Percentiles rank a stretch among this genome's conserved stretches.
Conservation (phyloP, 2,329 filamentous ascomycete species). For the Pyricularia sp. region DNA sequence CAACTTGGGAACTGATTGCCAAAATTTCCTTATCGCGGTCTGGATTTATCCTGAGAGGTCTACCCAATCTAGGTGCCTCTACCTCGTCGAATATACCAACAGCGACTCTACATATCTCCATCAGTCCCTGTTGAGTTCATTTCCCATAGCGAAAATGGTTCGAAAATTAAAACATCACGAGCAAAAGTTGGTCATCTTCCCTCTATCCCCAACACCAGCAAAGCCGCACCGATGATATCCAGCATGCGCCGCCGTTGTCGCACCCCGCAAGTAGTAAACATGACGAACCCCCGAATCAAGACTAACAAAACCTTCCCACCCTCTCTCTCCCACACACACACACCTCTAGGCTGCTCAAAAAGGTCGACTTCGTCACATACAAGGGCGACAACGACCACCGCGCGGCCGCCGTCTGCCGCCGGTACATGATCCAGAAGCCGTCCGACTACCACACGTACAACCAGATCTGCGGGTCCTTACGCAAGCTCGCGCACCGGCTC, state of each 20-base stretch:
- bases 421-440: conserved; percentile 86
- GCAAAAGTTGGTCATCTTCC: conserved; percentile 59
- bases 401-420: conserved; percentile 61
- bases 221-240: background rate
- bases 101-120: too few relatives aligned
- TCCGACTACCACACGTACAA: conserved; percentile 69
- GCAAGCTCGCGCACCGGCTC: conserved; percentile 82
- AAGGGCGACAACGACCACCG: conserved; percentile 83
- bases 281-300: background rate
- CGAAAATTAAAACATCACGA: conserved; percentile 96
- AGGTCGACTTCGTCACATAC: conserved; percentile 90
- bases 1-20: background rate
- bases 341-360: conserved; percentile 7
- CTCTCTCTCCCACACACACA: too few relatives aligned
- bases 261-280: background rate
- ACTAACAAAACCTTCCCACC: background rate
- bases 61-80: background rate
- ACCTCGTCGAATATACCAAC: background rate
- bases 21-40: background rate
- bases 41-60: background rate
- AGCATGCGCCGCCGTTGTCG: background rate
- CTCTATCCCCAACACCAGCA: background rate
- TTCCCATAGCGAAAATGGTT: conserved; percentile 56
- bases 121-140: too few relatives aligned
- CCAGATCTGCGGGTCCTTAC: conserved; percentile 68